Conservation (phyloP, 148 eudicot genomes). For the Camellia lanceoleosa region DNA sequence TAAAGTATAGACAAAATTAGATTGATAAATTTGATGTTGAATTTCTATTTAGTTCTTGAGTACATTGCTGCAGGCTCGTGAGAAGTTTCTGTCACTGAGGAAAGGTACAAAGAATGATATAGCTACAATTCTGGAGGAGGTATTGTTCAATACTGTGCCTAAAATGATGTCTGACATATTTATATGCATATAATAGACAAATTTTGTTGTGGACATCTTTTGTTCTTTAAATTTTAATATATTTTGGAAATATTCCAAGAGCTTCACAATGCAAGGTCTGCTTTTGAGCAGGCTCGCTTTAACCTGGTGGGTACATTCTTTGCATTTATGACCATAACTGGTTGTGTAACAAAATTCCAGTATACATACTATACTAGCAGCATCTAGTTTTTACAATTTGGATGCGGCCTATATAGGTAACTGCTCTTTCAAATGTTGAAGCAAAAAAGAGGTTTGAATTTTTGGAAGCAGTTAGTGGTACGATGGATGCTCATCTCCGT, state of each 20-base stretch:
- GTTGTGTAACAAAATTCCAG: neutral
- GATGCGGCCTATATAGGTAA: conserved; percentile 44
- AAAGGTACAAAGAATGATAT: conserved; percentile 93
- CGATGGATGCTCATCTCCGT: conserved; percentile 98
- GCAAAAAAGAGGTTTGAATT: conserved; percentile 98
- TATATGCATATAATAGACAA: conserved; percentile 15
- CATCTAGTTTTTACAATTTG: conserved; percentile 3
- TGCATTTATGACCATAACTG: neutral
- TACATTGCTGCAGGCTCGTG: conserved; percentile 70
- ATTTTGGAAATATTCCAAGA: conserved; percentile 54
- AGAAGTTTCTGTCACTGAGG: conserved; percentile 82
- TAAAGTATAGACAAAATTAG: neutral
- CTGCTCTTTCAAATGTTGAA: conserved; percentile 86
- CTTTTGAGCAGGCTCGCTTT: conserved; percentile 97
- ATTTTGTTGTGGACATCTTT: neutral
- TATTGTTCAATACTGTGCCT: conserved; percentile 25
- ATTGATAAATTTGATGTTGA: conserved; percentile 3
- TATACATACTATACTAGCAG: neutral
- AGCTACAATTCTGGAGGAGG: conserved; percentile 83
- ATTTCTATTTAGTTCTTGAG: neutral
- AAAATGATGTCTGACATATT: neutral
- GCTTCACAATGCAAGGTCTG: conserved; percentile 83
- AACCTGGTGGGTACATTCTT: conserved; percentile 55
- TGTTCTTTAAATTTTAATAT: conserved; percentile 11
- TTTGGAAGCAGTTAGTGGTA: conserved; percentile 94